Percentiles rank a stretch among this genome's conserved stretches.
Conservation (phyloP, 2,329 filamentous ascomycete genomes). For the Sarocladium oryzae region DNA sequence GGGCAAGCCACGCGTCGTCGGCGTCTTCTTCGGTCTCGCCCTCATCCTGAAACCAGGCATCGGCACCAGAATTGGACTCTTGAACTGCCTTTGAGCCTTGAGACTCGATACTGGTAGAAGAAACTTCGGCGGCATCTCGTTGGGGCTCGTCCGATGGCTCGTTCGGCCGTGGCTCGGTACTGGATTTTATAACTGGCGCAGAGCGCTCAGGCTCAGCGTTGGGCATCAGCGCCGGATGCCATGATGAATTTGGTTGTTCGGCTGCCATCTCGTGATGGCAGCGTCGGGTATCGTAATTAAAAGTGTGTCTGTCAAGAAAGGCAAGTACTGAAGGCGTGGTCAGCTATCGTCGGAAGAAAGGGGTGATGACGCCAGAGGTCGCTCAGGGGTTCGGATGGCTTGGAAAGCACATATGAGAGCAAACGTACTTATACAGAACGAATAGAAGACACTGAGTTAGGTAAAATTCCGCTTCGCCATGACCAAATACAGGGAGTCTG, state of each 20-base stretch:
- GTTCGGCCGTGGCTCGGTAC: constrained; percentile 7
- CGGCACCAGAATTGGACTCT: not conserved
- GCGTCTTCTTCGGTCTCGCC: constrained; percentile 13
- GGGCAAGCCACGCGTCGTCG: constrained; percentile 18
- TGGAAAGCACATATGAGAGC: not conserved
- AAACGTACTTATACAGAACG: constrained; percentile 15
- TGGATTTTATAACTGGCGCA: constrained; percentile 7
- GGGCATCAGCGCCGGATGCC: constrained; percentile 36
- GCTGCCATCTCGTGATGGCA: constrained; percentile 26
- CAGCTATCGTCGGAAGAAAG: not conserved
- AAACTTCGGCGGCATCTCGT: constrained; percentile 11
- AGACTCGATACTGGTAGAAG: not conserved
- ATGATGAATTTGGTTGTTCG: constrained; percentile 29
- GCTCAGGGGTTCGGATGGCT: not conserved
- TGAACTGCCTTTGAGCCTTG: not conserved
- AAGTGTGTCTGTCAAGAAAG: not conserved
- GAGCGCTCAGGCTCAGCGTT: constrained; percentile 19
- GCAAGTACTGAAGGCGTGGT: constrained; percentile 1
- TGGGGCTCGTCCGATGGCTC: constrained; percentile 10
- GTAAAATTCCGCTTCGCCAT: constrained; percentile 15
- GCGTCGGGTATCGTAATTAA: constrained; percentile 7
- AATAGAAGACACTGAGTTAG: constrained; percentile 12
- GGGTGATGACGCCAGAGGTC: constrained; percentile 2
- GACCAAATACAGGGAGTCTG: constrained; percentile 8
- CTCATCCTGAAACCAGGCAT: constrained; percentile 13